Conservation (phyloP, 2,329 filamentous ascomycete species). For the Tolypocladium inflatum region DNA sequence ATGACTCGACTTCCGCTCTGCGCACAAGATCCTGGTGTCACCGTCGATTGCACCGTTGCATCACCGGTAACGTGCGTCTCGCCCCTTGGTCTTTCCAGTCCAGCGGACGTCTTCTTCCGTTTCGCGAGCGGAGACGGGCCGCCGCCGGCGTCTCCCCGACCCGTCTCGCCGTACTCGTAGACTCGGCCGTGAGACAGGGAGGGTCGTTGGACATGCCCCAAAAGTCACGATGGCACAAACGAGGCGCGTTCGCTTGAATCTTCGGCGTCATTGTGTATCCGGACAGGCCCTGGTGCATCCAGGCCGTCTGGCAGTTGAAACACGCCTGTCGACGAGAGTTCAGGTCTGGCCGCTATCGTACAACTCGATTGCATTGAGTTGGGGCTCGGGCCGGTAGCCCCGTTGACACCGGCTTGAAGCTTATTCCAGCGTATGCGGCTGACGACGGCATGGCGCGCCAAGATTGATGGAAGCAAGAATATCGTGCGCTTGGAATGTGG, state of each 20-base stretch:
- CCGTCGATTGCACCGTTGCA: background rate
- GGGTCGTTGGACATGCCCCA: background rate
- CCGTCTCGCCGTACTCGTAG: background rate
- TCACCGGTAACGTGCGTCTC: background rate
- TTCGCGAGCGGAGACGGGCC: background rate
- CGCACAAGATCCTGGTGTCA: background rate
- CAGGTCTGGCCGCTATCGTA: background rate
- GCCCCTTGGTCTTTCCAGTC: background rate
- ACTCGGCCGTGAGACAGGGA: background rate
- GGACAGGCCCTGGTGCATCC: background rate
- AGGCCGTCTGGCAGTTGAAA: background rate
- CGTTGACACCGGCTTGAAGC: background rate
- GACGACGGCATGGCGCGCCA: background rate
- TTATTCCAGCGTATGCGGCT: background rate
- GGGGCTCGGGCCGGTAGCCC: too few relatives aligned
- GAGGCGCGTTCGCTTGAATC: background rate
- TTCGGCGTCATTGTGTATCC: background rate
- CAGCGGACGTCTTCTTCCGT: background rate
- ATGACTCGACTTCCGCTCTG: background rate
- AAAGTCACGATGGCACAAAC: too few relatives aligned
- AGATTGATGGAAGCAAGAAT: background rate
- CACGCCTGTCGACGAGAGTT: background rate
- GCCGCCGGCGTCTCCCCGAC: background rate
- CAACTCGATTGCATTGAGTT: background rate
- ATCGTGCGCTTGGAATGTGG: background rate